Base-by-base conservation (phyloP, 129 eudicot genomes). In the Solidago caesia region DNA sequence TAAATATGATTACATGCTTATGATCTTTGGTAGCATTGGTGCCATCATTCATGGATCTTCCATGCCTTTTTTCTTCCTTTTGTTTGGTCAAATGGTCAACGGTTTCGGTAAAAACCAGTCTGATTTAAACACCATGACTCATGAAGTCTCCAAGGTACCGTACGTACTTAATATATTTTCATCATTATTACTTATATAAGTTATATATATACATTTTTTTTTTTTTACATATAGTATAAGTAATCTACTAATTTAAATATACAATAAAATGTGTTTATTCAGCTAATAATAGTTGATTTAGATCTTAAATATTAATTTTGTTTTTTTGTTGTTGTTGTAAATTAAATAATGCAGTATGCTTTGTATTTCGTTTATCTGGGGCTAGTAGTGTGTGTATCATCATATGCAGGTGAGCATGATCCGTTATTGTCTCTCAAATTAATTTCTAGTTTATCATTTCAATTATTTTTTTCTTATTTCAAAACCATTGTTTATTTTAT, bases 311-410 rank as follows among this genome's bases (percentile, higher is more conserved):
- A 41, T 63, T 39, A 29, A 27, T 55, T 44, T 2, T 65, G 45
- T 74, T 48, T 60, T 11, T 63, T 59, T 5, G 14, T 3, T 45
- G 43, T 77, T 53, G 39, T 33, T 6, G 10, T 5, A 14, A 14
- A 13, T 53, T 1, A 53, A 13, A 6, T 13, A 56, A 59, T 93
- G 94, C 99, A 95, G 99, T 95, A 95, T 71, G 90, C 99, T 74
- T 81, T 95, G 83, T 95, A 91, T 81, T 95, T 95, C 81, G 96
- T 95, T 6, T 95, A 95, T 47, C 96, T 95, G 21, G 99, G 99
- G 15, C 81, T 91, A 72, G 80, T 95, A 3, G 99, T 95, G 4
- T 95, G 97, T 76, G 85, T 85, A 14, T 87, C 99, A 11, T 95
- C 99, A n/a, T 95, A 95, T 67, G 96, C 99, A 65, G 99, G 99